Evolutionary conservation across 176 grass and related monocot species (phyloP).

Genomic region (barley (Hordeum vulgare)): DNA sequence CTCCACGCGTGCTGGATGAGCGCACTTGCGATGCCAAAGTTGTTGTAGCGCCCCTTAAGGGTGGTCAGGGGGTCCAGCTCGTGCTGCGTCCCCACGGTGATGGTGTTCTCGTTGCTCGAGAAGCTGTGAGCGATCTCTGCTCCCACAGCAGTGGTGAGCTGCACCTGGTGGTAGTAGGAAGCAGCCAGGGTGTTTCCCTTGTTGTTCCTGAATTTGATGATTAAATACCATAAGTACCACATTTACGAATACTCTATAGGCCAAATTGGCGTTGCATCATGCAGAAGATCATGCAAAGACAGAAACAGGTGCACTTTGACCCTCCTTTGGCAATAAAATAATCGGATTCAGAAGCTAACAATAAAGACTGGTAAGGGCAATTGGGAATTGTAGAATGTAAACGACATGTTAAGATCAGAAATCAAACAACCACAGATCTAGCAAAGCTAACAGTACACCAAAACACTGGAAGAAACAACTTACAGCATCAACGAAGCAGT

Average conservation of each 20-base stretch:
- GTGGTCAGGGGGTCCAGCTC: conserved; percentile 47
- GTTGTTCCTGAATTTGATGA: conserved; percentile 51
- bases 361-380: neutral
- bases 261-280: neutral
- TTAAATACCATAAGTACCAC: neutral
- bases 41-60: conserved; percentile 66
- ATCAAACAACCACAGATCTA: neutral
- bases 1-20: conserved; percentile 62
- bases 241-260: neutral
- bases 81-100: conserved; percentile 57
- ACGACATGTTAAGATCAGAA: neutral
- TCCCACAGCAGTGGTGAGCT: conserved; percentile 46
- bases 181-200: conserved; percentile 52
- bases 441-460: neutral
- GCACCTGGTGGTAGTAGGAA: conserved; percentile 75
- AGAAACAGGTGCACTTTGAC: neutral
- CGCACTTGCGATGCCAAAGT: conserved; percentile 51
- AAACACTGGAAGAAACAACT: conserved; percentile 28
- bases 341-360: neutral
- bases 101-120: conserved; percentile 54
- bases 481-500: conserved; percentile 51
- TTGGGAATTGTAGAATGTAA: neutral
- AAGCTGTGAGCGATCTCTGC: conserved; percentile 62
- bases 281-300: neutral
- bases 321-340: neutral